These are phyloP conservation scores for Xylaria castorea DNA, from an alignment of 495 filamentous ascomycete genomes.

Conservation along the genomic window DNA sequence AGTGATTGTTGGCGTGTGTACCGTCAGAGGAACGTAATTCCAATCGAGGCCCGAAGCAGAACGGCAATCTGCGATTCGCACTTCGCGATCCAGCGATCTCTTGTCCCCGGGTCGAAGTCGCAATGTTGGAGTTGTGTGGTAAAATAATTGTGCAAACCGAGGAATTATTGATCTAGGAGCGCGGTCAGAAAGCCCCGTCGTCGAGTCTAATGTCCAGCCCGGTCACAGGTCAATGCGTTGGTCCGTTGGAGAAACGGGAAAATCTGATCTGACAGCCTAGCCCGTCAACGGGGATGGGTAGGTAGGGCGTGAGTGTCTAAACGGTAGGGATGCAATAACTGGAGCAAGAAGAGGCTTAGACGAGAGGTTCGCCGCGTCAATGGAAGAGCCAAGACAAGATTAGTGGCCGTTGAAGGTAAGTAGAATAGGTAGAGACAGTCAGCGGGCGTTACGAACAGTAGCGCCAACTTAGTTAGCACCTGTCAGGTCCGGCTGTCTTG, in stretches of 20 bases:
- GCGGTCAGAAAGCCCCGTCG: background rate
- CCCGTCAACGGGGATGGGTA: background rate
- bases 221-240: background rate
- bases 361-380: background rate
- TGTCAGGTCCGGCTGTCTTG: background rate
- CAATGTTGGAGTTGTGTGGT: background rate
- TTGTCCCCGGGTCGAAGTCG: background rate
- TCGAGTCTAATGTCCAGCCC: background rate
- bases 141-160: background rate
- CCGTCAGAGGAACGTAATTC: conserved; percentile 11
- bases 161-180: background rate
- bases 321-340: conserved; percentile 22
- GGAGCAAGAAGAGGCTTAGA: conserved; percentile 23
- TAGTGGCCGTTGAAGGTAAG: background rate
- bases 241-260: background rate
- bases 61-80: background rate
- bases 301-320: background rate
- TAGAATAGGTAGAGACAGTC: background rate
- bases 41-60: background rate
- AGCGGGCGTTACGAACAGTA: background rate
- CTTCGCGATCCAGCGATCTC: conserved; percentile 7
- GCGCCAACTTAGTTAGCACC: background rate
- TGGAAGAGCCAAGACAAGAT: conserved; percentile 4
- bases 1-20: background rate
- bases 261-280: conserved; percentile 5